These are phyloP conservation scores for Tuber borchii DNA, from an alignment of 495 filamentous ascomycete species.

Conservation along the genomic window DNA sequence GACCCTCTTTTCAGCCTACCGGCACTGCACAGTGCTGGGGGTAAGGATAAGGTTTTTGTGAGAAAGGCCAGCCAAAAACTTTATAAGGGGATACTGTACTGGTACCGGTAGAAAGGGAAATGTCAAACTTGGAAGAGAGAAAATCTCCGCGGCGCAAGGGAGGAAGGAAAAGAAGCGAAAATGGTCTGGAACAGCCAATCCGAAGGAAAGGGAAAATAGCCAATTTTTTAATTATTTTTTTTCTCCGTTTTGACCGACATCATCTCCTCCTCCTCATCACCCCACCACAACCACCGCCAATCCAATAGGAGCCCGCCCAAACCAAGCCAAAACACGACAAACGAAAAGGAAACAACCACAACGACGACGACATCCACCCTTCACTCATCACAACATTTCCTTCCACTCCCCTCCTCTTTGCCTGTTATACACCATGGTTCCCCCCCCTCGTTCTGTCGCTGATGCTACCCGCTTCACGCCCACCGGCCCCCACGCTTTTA, in stretches of 20 bases:
- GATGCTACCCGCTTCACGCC: constrained; percentile 96
- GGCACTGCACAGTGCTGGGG: not conserved
- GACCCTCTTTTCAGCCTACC: not conserved
- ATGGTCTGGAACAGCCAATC: not conserved
- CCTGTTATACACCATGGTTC: constrained; percentile 46
- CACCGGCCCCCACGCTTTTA: constrained; percentile 77
- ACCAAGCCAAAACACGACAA: not conserved
- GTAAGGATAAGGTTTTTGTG: not conserved
- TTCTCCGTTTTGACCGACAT: not conserved
- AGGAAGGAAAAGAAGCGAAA: not conserved
- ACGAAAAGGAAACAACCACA: not conserved
- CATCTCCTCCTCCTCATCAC: not conserved
- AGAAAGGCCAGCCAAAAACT: not conserved
- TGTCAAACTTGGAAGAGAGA: not conserved
- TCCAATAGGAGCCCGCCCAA: not conserved
- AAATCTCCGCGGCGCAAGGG: not conserved
- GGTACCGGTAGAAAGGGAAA: not conserved
- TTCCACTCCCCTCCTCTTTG: not conserved
- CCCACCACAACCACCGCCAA: not conserved
- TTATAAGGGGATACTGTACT: not conserved
- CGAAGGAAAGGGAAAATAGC: not conserved
- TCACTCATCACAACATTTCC: not conserved
- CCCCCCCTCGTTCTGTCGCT: constrained; percentile 66
- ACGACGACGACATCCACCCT: not conserved
- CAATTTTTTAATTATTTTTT: not conserved